These are phyloP conservation scores for Lachancea cidri DNA, from an alignment of 805 yeast genomes.

Conservation along the genomic window DNA sequence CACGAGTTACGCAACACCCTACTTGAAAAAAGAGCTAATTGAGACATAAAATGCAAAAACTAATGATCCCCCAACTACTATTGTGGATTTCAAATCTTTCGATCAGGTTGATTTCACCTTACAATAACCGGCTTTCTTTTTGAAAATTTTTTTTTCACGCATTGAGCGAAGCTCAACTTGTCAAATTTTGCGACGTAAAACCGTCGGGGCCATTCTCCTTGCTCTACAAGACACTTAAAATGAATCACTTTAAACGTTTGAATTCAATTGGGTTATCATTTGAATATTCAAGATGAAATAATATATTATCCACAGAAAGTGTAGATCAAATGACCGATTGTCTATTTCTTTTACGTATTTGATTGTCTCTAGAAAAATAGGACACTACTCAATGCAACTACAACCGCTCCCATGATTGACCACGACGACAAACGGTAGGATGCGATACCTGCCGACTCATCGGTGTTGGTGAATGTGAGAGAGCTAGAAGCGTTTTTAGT, in stretches of 20 bases:
- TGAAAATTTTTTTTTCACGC: neutral
- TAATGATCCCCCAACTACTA: neutral
- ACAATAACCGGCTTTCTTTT: neutral
- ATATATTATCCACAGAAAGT: no score
- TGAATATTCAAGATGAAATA: no score
- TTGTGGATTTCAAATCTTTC: neutral
- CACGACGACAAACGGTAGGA: constrained; percentile 3
- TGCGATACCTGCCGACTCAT: constrained; percentile 3
- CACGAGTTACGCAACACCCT: constrained; percentile 4
- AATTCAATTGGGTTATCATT: no score
- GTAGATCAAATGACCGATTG: no score
- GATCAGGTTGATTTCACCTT: neutral
- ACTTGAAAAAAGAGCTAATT: constrained; percentile 1
- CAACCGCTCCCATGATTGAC: constrained; percentile 8
- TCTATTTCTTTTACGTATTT: neutral
- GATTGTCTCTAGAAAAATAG: neutral
- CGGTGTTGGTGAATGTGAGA: neutral
- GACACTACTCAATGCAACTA: constrained; percentile 5
- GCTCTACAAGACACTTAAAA: no score
- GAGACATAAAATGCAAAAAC: constrained; percentile 3
- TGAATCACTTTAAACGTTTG: neutral
- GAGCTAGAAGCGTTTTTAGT: neutral
- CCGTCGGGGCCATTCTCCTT: no score
- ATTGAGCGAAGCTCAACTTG: neutral
- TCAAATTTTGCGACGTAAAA: neutral